These are phyloP conservation scores for Talaromyces funiculosus DNA, from an alignment of 2,329 filamentous ascomycete species.

Conservation along the genomic window DNA sequence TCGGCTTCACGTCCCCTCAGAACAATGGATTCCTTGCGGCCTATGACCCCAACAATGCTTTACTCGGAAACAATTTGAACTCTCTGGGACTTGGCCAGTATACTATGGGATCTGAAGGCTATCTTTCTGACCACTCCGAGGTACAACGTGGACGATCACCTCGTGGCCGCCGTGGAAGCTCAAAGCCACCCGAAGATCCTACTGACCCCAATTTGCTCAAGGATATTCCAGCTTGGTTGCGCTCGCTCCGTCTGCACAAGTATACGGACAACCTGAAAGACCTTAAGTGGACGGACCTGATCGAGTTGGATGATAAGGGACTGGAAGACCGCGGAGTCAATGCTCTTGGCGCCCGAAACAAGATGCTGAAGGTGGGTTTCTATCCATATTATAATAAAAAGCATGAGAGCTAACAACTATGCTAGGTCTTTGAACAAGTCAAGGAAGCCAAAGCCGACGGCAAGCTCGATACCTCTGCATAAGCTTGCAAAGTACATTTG, in stretches of 20 bases:
- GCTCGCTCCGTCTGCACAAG: slow-evolving; percentile 92
- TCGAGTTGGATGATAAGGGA: slow-evolving; percentile 88
- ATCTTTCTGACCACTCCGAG: slow-evolving; percentile 90
- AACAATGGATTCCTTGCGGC: slow-evolving; percentile 91
- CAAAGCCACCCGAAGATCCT: slow-evolving; percentile 95
- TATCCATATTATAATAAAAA: neutral
- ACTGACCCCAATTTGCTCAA: slow-evolving; percentile 85
- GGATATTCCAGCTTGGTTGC: slow-evolving; percentile 93
- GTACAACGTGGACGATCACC: slow-evolving; percentile 86
- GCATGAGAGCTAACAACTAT: slow-evolving; percentile 25
- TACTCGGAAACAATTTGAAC: slow-evolving; percentile 66
- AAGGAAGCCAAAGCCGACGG: slow-evolving; percentile 72
- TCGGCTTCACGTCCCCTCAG: slow-evolving; percentile 80
- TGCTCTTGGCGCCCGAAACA: slow-evolving; percentile 85
- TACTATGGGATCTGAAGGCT: slow-evolving; percentile 68
- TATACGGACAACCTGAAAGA: slow-evolving; percentile 98
- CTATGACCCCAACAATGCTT: slow-evolving; percentile 67
- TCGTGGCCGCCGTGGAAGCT: slow-evolving; percentile 84
- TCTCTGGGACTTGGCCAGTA: slow-evolving; percentile 68
- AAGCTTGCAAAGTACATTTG: slow-evolving; percentile 17
- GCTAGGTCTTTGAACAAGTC: slow-evolving; percentile 86
- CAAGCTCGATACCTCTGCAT: slow-evolving; percentile 49
- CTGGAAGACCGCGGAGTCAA: slow-evolving; percentile 91
- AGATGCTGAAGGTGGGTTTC: slow-evolving; percentile 82
- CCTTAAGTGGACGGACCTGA: slow-evolving; percentile 88